Evolutionary conservation across 2,329 filamentous ascomycete genomes (phyloP).

Genomic region (Myriosclerotinia duriaeana): DNA sequence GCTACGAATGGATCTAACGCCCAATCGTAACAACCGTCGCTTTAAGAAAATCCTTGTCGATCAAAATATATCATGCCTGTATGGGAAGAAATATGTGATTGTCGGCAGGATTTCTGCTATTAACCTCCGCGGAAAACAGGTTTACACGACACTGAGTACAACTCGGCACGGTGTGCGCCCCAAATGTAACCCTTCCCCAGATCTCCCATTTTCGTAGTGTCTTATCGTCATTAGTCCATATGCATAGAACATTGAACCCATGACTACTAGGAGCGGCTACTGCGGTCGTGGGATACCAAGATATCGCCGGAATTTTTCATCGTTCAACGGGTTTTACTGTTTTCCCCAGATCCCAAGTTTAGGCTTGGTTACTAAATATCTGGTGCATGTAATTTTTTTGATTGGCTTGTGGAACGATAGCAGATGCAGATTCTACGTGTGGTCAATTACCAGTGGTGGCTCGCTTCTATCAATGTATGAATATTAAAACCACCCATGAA

Average conservation of each 20-base stretch:
- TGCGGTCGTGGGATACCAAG: background rate
- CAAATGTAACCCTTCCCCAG: background rate
- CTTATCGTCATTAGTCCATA: background rate
- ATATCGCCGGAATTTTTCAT: background rate
- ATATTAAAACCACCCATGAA: background rate
- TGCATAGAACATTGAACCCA: background rate
- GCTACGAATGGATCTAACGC: background rate
- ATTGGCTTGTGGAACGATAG: background rate
- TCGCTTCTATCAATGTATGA: background rate
- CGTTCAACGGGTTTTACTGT: background rate
- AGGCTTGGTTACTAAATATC: background rate
- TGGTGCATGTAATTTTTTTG: background rate
- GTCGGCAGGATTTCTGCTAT: background rate
- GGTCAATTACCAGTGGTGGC: background rate
- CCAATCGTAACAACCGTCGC: background rate
- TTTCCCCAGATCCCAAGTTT: background rate
- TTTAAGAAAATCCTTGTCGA: background rate
- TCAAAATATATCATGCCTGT: background rate
- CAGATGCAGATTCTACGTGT: background rate
- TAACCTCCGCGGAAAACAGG: background rate
- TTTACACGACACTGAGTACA: background rate
- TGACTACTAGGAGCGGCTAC: background rate
- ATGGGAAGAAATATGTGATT: background rate
- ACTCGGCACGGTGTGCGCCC: background rate
- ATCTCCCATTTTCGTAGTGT: background rate